These are phyloP conservation scores for Croton setiger DNA, from an alignment of 441 rosid genomes.

Conservation along the genomic window DNA sequence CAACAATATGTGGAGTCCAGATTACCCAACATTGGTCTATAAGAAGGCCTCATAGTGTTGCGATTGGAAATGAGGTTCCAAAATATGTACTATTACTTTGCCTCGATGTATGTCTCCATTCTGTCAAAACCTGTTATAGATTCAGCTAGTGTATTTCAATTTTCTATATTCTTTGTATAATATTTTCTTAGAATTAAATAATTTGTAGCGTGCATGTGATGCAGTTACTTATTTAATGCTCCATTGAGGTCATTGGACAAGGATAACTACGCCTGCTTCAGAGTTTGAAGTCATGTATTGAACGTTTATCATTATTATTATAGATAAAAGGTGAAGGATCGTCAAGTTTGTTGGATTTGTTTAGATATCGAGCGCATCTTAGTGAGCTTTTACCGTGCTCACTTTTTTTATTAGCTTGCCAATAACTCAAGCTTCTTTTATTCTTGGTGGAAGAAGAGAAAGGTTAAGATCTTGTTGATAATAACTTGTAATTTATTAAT, in stretches of 20 bases:
- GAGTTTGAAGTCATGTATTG: background rate
- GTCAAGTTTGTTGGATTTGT: too few relatives aligned
- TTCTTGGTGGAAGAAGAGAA: too few relatives aligned
- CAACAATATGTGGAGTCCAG: conserved; percentile 92
- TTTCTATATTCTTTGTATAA: background rate
- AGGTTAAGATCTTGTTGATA: too few relatives aligned
- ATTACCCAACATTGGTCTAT: conserved; percentile 77
- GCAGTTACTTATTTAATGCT: too few relatives aligned
- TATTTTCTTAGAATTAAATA: background rate
- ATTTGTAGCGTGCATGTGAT: background rate
- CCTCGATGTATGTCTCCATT: background rate
- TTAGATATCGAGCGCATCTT: too few relatives aligned
- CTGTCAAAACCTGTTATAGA: background rate
- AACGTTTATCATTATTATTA: too few relatives aligned
- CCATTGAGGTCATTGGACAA: background rate
- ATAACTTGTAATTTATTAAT: too few relatives aligned
- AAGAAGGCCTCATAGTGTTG: conserved; percentile 36
- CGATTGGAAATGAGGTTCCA: background rate
- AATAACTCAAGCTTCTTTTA: too few relatives aligned
- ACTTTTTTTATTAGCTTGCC: too few relatives aligned
- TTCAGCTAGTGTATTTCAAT: background rate
- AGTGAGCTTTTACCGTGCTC: too few relatives aligned
- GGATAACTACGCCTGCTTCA: background rate
- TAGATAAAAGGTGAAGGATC: too few relatives aligned
- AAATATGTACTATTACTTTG: background rate